These are phyloP conservation scores for Aspergillus bertholletiae DNA, from an alignment of 495 filamentous ascomycete species.

Conservation along the genomic window DNA sequence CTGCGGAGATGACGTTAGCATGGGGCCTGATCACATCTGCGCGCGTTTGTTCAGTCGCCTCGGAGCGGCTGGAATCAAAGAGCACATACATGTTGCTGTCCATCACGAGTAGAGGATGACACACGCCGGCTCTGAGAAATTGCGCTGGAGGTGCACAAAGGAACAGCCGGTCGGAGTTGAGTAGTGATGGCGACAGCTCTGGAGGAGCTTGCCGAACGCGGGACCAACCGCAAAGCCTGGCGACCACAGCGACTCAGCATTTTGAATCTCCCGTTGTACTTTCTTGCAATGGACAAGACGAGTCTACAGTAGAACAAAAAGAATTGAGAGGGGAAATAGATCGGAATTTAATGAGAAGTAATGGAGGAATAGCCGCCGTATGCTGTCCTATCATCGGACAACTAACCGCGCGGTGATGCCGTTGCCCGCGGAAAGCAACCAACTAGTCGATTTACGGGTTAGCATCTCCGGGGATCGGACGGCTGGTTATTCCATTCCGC, in stretches of 20 bases:
- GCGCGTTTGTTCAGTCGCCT: not conserved
- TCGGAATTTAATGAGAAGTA: constrained; percentile 7
- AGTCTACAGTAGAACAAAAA: constrained; percentile 1
- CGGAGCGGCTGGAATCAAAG: not conserved
- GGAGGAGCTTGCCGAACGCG: constrained; percentile 27
- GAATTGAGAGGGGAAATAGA: not conserved
- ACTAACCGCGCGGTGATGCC: constrained; percentile 14
- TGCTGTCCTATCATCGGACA: constrained; percentile 19
- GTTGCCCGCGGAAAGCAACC: constrained; percentile 46
- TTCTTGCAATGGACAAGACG: not conserved
- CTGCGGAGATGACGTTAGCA: constrained; percentile 39
- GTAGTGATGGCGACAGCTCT: constrained; percentile 11
- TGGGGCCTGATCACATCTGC: not conserved
- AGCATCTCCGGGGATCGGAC: constrained; percentile 25
- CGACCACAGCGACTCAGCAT: constrained; percentile 45
- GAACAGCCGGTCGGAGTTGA: constrained; percentile 14
- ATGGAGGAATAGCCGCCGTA: constrained; percentile 12
- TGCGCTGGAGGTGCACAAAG: constrained; percentile 16
- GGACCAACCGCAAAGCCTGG: constrained; percentile 36
- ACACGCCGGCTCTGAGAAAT: constrained; percentile 33
- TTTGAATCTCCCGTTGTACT: constrained; percentile 9
- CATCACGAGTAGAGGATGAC: constrained; percentile 37
- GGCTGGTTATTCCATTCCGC: constrained; percentile 16
- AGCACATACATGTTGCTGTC: constrained; percentile 39
- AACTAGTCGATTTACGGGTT: constrained; percentile 24